These are phyloP conservation scores for Peronospora destructor DNA, from an alignment of 352 stramenopile species.

Conservation along the genomic window DNA sequence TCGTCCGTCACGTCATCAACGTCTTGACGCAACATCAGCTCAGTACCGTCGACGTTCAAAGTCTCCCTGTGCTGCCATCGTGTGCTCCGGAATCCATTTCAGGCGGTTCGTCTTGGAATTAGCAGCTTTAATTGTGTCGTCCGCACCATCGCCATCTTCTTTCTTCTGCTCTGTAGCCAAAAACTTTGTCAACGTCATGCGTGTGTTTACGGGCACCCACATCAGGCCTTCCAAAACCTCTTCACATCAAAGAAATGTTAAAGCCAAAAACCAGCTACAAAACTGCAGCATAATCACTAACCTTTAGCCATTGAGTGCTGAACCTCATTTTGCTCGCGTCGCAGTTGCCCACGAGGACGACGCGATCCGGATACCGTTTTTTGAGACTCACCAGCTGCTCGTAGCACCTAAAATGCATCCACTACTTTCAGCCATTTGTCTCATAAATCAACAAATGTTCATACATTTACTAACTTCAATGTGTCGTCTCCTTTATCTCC, in stretches of 20 bases:
- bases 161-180: slow-evolving; percentile 26
- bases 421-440: not conserved
- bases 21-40: slow-evolving; percentile 42
- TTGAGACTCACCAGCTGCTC: slow-evolving; percentile 84
- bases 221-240: slow-evolving; percentile 60
- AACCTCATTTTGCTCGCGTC: slow-evolving; percentile 92
- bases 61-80: slow-evolving; percentile 85
- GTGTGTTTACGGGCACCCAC: slow-evolving; percentile 57
- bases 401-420: slow-evolving; percentile 41
- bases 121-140: slow-evolving; percentile 20
- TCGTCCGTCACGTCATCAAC: slow-evolving; percentile 47
- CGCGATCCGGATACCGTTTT: slow-evolving; percentile 75
- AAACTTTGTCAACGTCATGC: slow-evolving; percentile 46
- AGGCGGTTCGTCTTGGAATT: slow-evolving; percentile 84
- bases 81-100: slow-evolving; percentile 87
- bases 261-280: not conserved
- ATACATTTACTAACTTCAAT: slow-evolving; percentile 39
- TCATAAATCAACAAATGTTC: not conserved
- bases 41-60: slow-evolving; percentile 82
- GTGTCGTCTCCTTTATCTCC: slow-evolving; percentile 89
- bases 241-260: slow-evolving; percentile 17
- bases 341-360: slow-evolving; percentile 89
- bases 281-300: slow-evolving; percentile 13
- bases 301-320: slow-evolving; percentile 50
- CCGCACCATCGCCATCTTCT: not conserved